Percentiles rank a stretch among this genome's conserved stretches.
These are phyloP conservation scores for Penicillium turbatum DNA, from an alignment of 495 filamentous ascomycete genomes.

Conservation along the genomic window DNA sequence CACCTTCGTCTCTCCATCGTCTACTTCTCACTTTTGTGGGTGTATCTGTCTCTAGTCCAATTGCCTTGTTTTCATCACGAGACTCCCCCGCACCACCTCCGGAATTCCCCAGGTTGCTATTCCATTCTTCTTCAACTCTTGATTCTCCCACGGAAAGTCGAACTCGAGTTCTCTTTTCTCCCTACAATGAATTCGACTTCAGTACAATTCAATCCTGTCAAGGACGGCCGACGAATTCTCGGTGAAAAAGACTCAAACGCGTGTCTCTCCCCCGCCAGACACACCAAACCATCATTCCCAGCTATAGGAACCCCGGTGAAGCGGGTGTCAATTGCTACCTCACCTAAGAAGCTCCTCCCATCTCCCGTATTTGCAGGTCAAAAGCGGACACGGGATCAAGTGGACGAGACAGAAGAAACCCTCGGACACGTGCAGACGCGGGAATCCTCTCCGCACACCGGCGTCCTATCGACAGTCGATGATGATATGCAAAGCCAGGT, in stretches of 20 bases:
- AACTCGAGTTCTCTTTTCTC: background rate
- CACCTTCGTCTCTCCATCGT: background rate
- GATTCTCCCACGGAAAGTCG: background rate
- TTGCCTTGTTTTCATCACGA: background rate
- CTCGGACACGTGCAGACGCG: slow-evolving; percentile 15
- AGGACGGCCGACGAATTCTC: slow-evolving; percentile 43
- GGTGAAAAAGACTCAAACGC: slow-evolving; percentile 46
- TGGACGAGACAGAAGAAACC: slow-evolving; percentile 27
- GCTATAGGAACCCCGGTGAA: slow-evolving; percentile 31
- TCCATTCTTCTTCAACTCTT: background rate
- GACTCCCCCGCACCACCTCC: slow-evolving; percentile 1
- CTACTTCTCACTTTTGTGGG: background rate
- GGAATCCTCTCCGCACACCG: slow-evolving; percentile 9
- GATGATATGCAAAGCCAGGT: slow-evolving; percentile 23
- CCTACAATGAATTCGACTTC: slow-evolving; percentile 28
- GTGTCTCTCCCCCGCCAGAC: slow-evolving; percentile 39
- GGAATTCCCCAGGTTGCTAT: background rate
- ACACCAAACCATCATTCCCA: slow-evolving; percentile 23
- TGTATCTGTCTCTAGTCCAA: no score
- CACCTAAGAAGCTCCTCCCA: slow-evolving; percentile 37
- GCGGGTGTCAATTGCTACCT: slow-evolving; percentile 26
- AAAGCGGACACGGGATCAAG: slow-evolving; percentile 42
- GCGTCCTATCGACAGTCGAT: slow-evolving; percentile 11
- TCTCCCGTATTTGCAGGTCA: slow-evolving; percentile 41
- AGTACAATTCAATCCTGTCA: slow-evolving; percentile 35